These are phyloP conservation scores for Scheffersomyces stambukii DNA, from an alignment of 1,139 yeast genomes.

Conservation along the genomic window DNA sequence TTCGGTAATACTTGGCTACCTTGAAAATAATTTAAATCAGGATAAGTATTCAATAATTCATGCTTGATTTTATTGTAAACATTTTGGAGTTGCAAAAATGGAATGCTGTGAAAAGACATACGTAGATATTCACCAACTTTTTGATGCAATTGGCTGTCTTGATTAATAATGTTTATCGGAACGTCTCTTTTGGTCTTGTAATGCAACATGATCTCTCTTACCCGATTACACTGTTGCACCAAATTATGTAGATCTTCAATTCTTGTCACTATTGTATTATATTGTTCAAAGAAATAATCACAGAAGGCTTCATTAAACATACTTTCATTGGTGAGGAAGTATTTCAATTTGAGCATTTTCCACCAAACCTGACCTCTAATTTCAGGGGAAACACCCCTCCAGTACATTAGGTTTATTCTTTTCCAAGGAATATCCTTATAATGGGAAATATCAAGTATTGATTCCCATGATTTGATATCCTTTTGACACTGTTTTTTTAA, in stretches of 20 bases:
- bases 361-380: conserved; percentile 52
- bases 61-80: conserved; percentile 10
- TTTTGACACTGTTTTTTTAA: conserved; percentile 23
- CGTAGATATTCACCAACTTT: conserved; percentile 1
- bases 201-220: too few species aligned
- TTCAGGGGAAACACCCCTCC: conserved; percentile 60
- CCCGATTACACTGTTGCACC: too few species aligned
- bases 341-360: conserved; percentile 31
- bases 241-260: conserved; percentile 1
- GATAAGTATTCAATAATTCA: conserved; percentile 33
- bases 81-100: too few species aligned
- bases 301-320: conserved; percentile 15
- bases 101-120: conserved; percentile 4
- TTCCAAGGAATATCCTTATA: conserved; percentile 27
- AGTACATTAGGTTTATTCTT: conserved; percentile 36
- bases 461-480: conserved; percentile 45
- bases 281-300: conserved; percentile 15
- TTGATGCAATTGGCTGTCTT: not conserved
- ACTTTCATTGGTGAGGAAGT: conserved; percentile 26
- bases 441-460: conserved; percentile 7
- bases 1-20: conserved; percentile 20
- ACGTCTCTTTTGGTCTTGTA: too few species aligned
- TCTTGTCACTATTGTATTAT: conserved; percentile 5
- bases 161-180: conserved; percentile 1
- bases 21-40: conserved; percentile 43